Conservation (phyloP, 305 asterid species). For the Salvia sclarea region DNA sequence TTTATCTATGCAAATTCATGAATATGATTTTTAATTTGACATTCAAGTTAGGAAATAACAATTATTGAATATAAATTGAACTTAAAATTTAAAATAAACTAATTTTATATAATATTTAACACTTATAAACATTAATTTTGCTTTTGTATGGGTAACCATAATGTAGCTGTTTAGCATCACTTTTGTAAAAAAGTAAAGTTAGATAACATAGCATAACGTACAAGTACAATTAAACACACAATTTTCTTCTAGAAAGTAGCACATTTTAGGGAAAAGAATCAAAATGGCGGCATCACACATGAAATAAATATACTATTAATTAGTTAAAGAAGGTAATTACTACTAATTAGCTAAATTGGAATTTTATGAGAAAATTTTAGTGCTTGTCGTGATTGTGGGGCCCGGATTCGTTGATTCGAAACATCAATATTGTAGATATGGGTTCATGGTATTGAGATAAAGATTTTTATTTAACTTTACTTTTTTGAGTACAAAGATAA, state of each 20-base stretch:
- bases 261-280: neutral
- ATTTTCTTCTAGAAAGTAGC: neutral
- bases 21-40: too few species aligned
- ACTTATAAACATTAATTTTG: too few species aligned
- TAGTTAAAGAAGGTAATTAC: neutral
- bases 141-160: too few species aligned
- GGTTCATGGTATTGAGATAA: slow-evolving; percentile 13
- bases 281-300: neutral
- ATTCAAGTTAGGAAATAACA: too few species aligned
- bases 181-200: too few species aligned
- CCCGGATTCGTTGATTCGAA: slow-evolving; percentile 11
- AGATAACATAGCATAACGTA: neutral
- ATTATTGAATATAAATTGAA: too few species aligned
- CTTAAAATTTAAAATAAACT: too few species aligned
- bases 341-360: neutral
- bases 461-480: too few species aligned
- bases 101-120: too few species aligned
- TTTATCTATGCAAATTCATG: too few species aligned
- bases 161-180: too few species aligned
- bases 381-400: neutral
- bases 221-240: neutral
- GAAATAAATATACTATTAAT: neutral
- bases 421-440: slow-evolving; percentile 11
- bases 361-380: neutral
- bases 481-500: too few species aligned